Base-by-base conservation (phyloP, 2,329 filamentous ascomycete species). In the Lecanosticta acicola region DNA sequence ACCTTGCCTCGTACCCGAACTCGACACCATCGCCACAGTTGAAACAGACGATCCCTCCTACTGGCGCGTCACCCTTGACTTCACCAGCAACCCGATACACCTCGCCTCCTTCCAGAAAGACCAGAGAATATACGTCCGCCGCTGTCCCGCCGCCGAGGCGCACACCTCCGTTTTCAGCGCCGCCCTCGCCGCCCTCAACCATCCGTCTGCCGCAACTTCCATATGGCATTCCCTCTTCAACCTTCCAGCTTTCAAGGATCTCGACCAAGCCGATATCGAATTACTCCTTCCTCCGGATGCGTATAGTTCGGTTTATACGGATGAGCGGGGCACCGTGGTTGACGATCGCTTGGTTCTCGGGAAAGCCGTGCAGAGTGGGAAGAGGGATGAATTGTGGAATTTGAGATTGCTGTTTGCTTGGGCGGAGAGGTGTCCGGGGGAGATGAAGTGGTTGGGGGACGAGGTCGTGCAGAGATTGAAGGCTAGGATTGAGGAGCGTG, bases 11-110 rank as follows among this genome's bases (percentile, higher is more conserved):
- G 68, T 84, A 1, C 76, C 85, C 0, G 83, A 85, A 9, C 70
- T 89, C 1, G 72, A 78, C 36, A 77, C 79, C 34, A 79, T 90
- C 41, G 63, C 71, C 1, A 74, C 71, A 18, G 71, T 90, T 14
- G 81, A 80, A 1, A 81, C 81, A 2, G 74, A 74, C 3, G 75
- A 80, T 1, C 75, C 81, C 3, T 73, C 80, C 3, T 91, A 87
- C 70, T 96, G 90, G 90, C 83, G 87, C 34, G 75, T 94, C 2
- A 80, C 81, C 4, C 73, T 95, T 3, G 83, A 93, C 61, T 88
- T 96, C 53, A 71, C 70, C 3, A 70, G 74, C 40, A 80, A 85
- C 46, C 71, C 81, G 0, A 66, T 72, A 0, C 78, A 93, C 39
- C 71, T 78, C 3, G 67, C 75, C 0, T 78, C 81, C 3, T 88